A percentile compares a stretch with the other conserved stretches of the same genome.
These are phyloP conservation scores for Phylloporus arenicola DNA, from an alignment of 768 basidiomycete genomes.

Conservation along the genomic window DNA sequence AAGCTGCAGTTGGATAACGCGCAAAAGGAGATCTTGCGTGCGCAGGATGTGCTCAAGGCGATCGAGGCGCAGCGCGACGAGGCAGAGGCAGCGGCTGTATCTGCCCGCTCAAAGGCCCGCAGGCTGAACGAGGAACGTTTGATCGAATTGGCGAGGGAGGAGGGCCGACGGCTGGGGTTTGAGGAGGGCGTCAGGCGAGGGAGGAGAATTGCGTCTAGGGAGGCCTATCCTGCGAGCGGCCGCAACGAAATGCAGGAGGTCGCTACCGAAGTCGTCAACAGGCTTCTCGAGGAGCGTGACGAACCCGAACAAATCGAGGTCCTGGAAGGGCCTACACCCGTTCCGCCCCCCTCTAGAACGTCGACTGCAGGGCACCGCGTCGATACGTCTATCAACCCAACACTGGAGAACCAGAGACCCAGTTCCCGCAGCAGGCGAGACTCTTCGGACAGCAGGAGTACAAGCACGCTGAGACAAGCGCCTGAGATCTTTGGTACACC, in stretches of 20 bases:
- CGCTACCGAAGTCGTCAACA: slow-evolving; percentile 16
- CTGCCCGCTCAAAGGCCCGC: slow-evolving; percentile 42
- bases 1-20: slow-evolving; percentile 55
- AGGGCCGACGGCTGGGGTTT: slow-evolving; percentile 49
- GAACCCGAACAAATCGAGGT: slow-evolving; percentile 22
- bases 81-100: slow-evolving; percentile 43
- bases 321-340: slow-evolving; percentile 8
- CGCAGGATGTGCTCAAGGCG: slow-evolving; percentile 46
- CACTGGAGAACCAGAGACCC: slow-evolving; percentile 15
- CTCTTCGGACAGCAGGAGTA: slow-evolving; percentile 15
- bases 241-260: slow-evolving; percentile 16
- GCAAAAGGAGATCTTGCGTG: slow-evolving; percentile 52
- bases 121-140: slow-evolving; percentile 43
- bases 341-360: slow-evolving; percentile 12
- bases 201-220: slow-evolving; percentile 27
- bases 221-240: slow-evolving; percentile 16
- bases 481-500: slow-evolving; percentile 7
- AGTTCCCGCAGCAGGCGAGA: slow-evolving; percentile 18
- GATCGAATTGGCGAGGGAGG: slow-evolving; percentile 47
- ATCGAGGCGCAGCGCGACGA: slow-evolving; percentile 45
- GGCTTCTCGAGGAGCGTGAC: slow-evolving; percentile 22
- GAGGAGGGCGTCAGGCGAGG: slow-evolving; percentile 43
- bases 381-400: slow-evolving; percentile 11
- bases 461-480: slow-evolving; percentile 8
- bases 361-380: slow-evolving; percentile 27